Base-by-base conservation (phyloP, 2,329 filamentous ascomycete species). In the Colletotrichum orbiculare region DNA sequence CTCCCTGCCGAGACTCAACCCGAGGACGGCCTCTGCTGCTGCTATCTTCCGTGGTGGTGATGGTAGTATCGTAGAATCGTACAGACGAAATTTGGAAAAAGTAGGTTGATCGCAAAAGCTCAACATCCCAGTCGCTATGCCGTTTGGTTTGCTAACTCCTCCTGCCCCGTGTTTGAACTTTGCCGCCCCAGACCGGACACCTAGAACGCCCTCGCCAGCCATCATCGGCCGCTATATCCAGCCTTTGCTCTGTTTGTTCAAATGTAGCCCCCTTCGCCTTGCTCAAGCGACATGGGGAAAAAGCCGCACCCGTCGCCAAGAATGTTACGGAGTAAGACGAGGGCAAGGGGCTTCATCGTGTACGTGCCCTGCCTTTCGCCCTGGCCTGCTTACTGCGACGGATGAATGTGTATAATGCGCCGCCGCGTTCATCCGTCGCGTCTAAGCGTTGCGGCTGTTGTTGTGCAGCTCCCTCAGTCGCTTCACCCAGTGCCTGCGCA, bases 401-500 rank as follows among this genome's bases (percentile, higher is more conserved):
- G 25, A 5, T 25, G 25, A 25, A 25, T 25, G 25, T 37, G 10
- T 25, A 2, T 4, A 34, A 42, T 38, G 17, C 39, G 33, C 41
- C 17, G 53, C 39, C 53, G 4, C 17, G 13, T n/a, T n/a, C 10
- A 33, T 25, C 25, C 53, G 39, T 42, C 15, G 39, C 13, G 39
- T 12, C 34, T 60, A 73, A 71, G 38, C 77, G 13, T 66, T 66
- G 46, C 58, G 63, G 42, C 63, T 62, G 52, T 66, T 66, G 63
- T 77, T 78, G 60, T 81, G 78, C 53, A 80, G 74, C 68, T 87
- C 85, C 34, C 83, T 74, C 59, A 87, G 75, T 59, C 82, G 75
- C 70, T 79, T 82, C 2, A 88, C 82, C 86, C 86, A 88, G 69
- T 88, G 85, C 65, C 81, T 78, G 52, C 85, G 78, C 66, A 88